Evolutionary conservation across 176 grass and related monocot genomes (phyloP).

Genomic region (Eragrostis curvula): DNA sequence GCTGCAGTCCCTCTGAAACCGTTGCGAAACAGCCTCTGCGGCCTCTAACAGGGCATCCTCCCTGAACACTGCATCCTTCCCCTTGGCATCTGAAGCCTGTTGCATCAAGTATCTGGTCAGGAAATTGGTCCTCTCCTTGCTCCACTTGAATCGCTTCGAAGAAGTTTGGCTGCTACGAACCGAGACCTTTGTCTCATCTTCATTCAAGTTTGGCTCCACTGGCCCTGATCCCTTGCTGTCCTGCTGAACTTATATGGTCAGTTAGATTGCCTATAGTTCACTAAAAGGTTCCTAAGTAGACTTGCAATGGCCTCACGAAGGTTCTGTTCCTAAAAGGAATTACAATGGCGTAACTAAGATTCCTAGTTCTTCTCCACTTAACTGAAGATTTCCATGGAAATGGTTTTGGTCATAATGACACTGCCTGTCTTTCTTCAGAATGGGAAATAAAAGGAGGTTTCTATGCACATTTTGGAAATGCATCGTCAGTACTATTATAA

Average conservation of each 20-base stretch:
- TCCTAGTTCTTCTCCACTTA: background rate
- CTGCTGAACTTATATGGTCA: background rate
- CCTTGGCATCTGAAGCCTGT: background rate
- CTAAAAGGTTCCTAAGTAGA: background rate
- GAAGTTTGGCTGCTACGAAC: background rate
- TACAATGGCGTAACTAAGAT: background rate
- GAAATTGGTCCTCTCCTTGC: slow-evolving; percentile 7
- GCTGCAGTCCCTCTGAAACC: background rate
- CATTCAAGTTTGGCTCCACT: background rate
- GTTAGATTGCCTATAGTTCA: background rate
- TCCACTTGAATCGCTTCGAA: slow-evolving; percentile 19
- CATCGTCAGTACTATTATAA: too few relatives aligned
- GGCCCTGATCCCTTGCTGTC: background rate
- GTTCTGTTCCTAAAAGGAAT: background rate
- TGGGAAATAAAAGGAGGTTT: too few relatives aligned
- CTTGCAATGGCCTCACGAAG: background rate
- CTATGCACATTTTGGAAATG: too few relatives aligned
- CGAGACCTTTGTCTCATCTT: background rate
- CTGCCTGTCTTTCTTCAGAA: too few relatives aligned
- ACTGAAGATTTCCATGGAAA: background rate
- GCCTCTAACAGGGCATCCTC: background rate
- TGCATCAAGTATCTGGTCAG: slow-evolving; percentile 22
- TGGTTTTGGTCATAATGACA: too few relatives aligned
- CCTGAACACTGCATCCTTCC: slow-evolving; percentile 2
- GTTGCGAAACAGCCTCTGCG: slow-evolving; percentile 22